Percentiles rank a stretch among this genome's conserved stretches.
Conservation (phyloP, 768 basidiomycete genomes). For the Tylopilus balloui region DNA sequence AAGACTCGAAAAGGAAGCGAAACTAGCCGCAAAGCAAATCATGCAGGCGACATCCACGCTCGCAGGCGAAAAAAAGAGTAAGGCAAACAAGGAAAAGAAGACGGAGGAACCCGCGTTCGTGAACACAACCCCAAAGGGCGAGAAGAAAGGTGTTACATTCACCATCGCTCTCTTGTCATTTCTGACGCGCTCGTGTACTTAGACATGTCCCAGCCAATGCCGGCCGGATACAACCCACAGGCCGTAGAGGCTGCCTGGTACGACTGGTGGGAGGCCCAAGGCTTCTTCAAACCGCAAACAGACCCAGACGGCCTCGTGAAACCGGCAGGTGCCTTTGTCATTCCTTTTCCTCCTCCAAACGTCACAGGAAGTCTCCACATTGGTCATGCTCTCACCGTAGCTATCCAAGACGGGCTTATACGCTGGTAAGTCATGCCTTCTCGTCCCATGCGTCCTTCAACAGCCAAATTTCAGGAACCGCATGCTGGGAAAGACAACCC, state of each 20-base stretch:
- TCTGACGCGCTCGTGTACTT: background rate
- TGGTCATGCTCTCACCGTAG: slow-evolving; percentile 88
- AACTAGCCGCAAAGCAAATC: slow-evolving; percentile 60
- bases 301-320: slow-evolving; percentile 53
- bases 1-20: slow-evolving; percentile 72
- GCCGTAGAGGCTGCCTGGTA: slow-evolving; percentile 96
- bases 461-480: slow-evolving; percentile 62
- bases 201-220: slow-evolving; percentile 89
- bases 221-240: slow-evolving; percentile 90
- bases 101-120: slow-evolving; percentile 73
- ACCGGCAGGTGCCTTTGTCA: slow-evolving; percentile 70
- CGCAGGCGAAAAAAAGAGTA: slow-evolving; percentile 62
- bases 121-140: slow-evolving; percentile 82
- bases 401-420: slow-evolving; percentile 85
- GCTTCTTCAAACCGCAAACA: slow-evolving; percentile 80
- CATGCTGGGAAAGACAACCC: slow-evolving; percentile 87
- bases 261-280: slow-evolving; percentile 92
- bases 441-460: background rate
- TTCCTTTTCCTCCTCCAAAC: slow-evolving; percentile 92
- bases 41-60: slow-evolving; percentile 38
- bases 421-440: slow-evolving; percentile 61
- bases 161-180: background rate
- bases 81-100: slow-evolving; percentile 71
- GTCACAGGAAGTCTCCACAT: slow-evolving; percentile 95
- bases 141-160: slow-evolving; percentile 78